Evolutionary conservation across 2,329 filamentous ascomycete species (phyloP).

Genomic region (Trichoderma citrinoviride): DNA sequence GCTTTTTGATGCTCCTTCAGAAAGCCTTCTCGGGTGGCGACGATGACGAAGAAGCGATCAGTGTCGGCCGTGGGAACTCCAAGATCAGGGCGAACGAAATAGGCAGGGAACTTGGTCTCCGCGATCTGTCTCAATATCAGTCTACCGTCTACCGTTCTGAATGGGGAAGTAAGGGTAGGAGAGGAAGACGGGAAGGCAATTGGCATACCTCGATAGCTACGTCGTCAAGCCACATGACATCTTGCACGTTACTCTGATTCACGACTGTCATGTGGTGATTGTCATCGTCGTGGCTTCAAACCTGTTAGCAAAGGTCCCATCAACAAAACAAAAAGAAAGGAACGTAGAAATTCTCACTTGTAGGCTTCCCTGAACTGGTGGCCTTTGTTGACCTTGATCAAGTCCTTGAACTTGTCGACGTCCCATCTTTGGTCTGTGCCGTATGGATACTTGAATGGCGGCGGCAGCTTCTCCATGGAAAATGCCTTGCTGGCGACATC

Average conservation of each 20-base stretch:
- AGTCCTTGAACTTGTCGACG: not conserved
- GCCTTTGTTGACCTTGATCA: not conserved
- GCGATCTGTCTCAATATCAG: not conserved
- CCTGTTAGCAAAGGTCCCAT: not conserved
- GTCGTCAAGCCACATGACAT: constrained; percentile 14
- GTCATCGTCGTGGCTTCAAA: not conserved
- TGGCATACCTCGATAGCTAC: not conserved
- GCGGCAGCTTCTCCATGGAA: not conserved
- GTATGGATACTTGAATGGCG: not conserved
- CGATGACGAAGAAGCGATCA: not conserved
- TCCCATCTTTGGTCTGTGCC: not conserved
- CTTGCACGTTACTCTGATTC: constrained; percentile 18
- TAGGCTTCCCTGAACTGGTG: not conserved
- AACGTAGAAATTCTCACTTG: not conserved
- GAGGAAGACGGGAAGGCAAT: not conserved
- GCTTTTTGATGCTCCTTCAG: not conserved
- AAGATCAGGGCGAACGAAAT: constrained; percentile 4
- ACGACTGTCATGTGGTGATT: constrained; percentile 11
- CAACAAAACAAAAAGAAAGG: too few species aligned
- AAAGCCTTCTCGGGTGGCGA: not conserved
- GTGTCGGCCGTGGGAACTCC: not conserved
- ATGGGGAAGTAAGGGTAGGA: too few species aligned
- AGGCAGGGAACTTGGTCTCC: not conserved
- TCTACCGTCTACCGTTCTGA: not conserved
- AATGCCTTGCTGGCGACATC: not conserved